Conservation (phyloP, 306 rosid species). For the Glycyrrhiza uralensis region DNA sequence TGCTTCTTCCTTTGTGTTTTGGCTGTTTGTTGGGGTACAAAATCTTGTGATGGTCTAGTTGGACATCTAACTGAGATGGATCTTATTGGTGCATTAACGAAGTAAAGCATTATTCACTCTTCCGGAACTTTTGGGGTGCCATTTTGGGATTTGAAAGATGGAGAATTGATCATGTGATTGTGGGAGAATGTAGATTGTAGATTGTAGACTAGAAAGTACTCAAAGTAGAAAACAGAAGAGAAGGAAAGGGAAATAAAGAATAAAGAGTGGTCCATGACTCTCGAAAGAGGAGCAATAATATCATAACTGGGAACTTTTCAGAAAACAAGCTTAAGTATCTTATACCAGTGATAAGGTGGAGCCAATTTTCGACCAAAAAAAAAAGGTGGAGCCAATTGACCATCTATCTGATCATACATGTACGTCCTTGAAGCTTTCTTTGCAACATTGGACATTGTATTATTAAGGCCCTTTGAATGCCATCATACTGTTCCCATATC, state of each 20-base stretch:
- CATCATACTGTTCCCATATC: no score
- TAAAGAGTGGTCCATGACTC: constrained; percentile 10
- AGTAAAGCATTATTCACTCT: not conserved
- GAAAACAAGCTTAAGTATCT: no score
- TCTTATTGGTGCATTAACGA: not conserved
- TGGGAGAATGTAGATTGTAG: not conserved
- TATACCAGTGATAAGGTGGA: no score
- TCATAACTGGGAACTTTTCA: no score
- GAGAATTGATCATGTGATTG: not conserved
- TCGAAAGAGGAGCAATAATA: not conserved
- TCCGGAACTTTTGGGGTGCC: not conserved
- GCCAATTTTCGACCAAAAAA: no score
- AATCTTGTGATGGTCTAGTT: not conserved
- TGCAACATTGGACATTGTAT: no score
- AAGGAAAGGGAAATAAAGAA: not conserved
- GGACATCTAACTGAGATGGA: not conserved
- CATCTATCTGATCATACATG: no score
- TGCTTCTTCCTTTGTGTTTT: not conserved
- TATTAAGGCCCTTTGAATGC: no score
- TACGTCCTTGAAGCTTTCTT: no score
- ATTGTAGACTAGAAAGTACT: no score
- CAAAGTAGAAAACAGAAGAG: not conserved
- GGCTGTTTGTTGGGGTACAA: not conserved
- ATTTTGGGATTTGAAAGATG: no score
- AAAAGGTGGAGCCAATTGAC: no score